Percentiles rank a stretch among this genome's conserved stretches.
These are phyloP conservation scores for Austroboletus eburneus DNA, from an alignment of 768 basidiomycete genomes.

Conservation along the genomic window DNA sequence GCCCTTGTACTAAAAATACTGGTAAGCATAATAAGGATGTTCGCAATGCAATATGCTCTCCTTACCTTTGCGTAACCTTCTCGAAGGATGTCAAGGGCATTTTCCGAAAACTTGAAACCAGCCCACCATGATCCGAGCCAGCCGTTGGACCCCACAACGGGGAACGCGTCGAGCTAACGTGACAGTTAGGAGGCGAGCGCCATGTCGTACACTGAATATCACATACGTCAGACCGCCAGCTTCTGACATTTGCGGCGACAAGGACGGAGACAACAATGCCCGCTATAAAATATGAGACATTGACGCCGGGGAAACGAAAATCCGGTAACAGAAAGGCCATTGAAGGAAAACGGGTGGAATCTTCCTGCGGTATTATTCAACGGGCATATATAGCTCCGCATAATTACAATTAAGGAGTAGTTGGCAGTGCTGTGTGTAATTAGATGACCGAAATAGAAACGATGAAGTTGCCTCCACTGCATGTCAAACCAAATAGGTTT, in stretches of 20 bases:
- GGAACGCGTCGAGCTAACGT: background rate
- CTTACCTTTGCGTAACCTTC: constrained; percentile 31
- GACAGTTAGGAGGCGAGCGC: background rate
- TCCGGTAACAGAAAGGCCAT: background rate
- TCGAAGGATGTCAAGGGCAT: constrained; percentile 20
- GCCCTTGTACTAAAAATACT: constrained; percentile 19
- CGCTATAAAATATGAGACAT: background rate
- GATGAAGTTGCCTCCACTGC: too few relatives aligned
- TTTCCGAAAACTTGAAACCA: constrained; percentile 14
- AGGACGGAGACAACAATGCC: background rate
- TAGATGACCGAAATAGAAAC: too few relatives aligned
- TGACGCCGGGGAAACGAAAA: background rate
- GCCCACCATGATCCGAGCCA: constrained; percentile 27
- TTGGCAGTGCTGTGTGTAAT: too few relatives aligned
- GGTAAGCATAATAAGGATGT: too few relatives aligned
- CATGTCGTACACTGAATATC: background rate
- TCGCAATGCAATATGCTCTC: background rate
- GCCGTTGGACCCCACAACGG: constrained; percentile 22
- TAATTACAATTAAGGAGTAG: too few relatives aligned
- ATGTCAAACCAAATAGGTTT: too few relatives aligned
- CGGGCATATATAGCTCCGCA: background rate
- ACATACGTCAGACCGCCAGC: background rate
- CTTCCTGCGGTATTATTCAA: background rate
- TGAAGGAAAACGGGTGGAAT: background rate
- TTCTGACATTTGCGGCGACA: background rate